Percentiles rank a stretch among this genome's conserved stretches.
Evolutionary conservation across 768 basidiomycete genomes (phyloP).

Genomic region (Agaricus bisporus): DNA sequence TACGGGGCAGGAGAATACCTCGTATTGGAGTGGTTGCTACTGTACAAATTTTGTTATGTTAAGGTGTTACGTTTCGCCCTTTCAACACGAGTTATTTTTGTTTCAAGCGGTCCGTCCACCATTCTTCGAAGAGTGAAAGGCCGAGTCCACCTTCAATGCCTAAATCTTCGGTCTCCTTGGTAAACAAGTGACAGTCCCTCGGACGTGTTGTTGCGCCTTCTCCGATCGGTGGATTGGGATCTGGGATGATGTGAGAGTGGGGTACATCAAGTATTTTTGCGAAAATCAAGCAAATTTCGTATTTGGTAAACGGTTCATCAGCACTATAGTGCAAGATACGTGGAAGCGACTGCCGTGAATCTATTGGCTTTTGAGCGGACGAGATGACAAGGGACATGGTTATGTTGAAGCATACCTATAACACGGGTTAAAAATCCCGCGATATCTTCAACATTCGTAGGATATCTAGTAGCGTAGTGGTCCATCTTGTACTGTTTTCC

Average conservation of each 20-base stretch:
- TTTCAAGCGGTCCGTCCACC: conserved; percentile 64
- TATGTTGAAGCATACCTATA: conserved; percentile 35
- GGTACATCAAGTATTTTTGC: conserved; percentile 64
- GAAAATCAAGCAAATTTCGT: conserved; percentile 83
- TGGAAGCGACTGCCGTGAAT: conserved; percentile 43
- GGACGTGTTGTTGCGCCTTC: conserved; percentile 70
- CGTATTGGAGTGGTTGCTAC: not conserved
- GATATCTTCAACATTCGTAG: conserved; percentile 87
- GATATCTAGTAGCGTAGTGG: conserved; percentile 87
- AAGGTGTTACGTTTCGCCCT: not conserved
- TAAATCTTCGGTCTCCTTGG: conserved; percentile 66
- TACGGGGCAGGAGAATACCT: no score
- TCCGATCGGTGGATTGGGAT: conserved; percentile 59
- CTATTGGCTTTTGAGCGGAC: conserved; percentile 15
- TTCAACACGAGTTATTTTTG: conserved; percentile 3
- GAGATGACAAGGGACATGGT: not conserved
- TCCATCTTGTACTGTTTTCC: conserved; percentile 95
- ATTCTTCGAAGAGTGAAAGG: conserved; percentile 70
- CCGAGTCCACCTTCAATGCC: conserved; percentile 53
- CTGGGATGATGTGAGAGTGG: conserved; percentile 70
- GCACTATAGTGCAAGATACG: conserved; percentile 83
- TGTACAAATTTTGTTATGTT: not conserved
- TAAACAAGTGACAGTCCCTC: conserved; percentile 73
- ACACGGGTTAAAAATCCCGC: conserved; percentile 79
- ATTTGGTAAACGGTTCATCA: conserved; percentile 83